These are phyloP conservation scores for Kodamaea kaohsiungensis DNA, from an alignment of 805 yeast genomes.

Conservation along the genomic window DNA sequence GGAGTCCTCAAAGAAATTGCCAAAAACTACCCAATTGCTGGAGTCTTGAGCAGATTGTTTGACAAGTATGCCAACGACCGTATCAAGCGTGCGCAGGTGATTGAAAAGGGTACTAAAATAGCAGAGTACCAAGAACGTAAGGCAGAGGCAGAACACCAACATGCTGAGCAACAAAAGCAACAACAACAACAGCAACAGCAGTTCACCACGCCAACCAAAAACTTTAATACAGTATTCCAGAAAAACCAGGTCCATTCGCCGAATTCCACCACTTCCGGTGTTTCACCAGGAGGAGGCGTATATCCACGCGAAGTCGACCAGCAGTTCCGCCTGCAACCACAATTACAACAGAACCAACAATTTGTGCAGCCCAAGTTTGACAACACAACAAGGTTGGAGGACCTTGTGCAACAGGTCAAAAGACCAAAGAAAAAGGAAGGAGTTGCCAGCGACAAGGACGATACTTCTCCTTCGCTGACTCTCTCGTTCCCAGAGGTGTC, in stretches of 20 bases:
- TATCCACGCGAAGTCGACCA: conserved; percentile 15
- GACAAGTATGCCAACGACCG: conserved; percentile 46
- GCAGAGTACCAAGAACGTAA: conserved; percentile 41
- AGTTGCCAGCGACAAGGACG: conserved; percentile 14
- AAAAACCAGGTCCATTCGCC: conserved; percentile 11
- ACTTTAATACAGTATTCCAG: not conserved
- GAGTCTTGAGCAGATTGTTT: conserved; percentile 36
- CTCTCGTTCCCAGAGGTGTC: conserved; percentile 54
- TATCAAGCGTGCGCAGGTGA: conserved; percentile 40
- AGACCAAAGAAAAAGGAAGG: conserved; percentile 12
- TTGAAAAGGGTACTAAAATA: conserved; percentile 37
- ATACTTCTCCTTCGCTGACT: conserved; percentile 38
- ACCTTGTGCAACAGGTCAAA: conserved; percentile 35
- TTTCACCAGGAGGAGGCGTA: conserved; percentile 29
- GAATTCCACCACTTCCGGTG: conserved; percentile 22
- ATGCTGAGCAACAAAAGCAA: conserved; percentile 3
- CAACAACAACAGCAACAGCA: not conserved
- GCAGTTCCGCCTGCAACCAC: conserved; percentile 29
- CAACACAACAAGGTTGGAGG: conserved; percentile 26
- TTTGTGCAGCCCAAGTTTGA: not conserved
- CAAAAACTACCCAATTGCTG: conserved; percentile 41
- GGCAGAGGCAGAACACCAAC: conserved; percentile 17
- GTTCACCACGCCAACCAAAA: not conserved
- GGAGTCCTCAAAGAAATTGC: conserved; percentile 40
- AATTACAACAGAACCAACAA: conserved; percentile 25